These are phyloP conservation scores for Diplocarpon mali DNA, from an alignment of 2,329 filamentous ascomycete species.

Conservation along the genomic window DNA sequence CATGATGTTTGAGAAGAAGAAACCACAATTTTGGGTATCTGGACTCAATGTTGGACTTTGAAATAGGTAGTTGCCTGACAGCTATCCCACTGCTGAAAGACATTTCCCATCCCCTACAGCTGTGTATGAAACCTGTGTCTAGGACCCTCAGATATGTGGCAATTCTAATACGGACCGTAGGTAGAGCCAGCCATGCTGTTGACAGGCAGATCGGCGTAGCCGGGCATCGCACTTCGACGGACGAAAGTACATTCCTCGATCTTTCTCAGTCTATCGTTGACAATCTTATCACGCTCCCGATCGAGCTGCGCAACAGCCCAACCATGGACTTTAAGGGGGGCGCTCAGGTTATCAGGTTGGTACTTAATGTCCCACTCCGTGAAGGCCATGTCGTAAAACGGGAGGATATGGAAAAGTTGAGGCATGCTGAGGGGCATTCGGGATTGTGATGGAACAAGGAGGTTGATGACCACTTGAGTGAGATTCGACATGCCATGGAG, in stretches of 20 bases:
- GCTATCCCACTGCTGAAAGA: too few relatives aligned
- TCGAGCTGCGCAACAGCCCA: constrained; percentile 5
- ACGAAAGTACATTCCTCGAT: constrained; percentile 3
- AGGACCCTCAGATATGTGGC: too few relatives aligned
- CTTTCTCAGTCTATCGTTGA: constrained; percentile 1
- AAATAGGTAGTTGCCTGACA: too few relatives aligned
- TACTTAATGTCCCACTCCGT: constrained; percentile 17
- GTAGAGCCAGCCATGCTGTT: not conserved
- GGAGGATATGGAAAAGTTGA: constrained; percentile 16
- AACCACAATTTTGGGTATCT: too few relatives aligned
- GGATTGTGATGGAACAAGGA: constrained; percentile 1
- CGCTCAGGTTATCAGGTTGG: constrained; percentile 10
- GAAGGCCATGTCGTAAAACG: constrained; percentile 21
- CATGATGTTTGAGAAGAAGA: too few relatives aligned
- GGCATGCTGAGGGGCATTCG: constrained; percentile 5
- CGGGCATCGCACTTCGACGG: constrained; percentile 2
- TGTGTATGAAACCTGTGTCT: too few relatives aligned
- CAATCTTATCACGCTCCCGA: constrained; percentile 4
- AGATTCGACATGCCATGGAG: constrained; percentile 2
- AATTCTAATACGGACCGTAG: not conserved
- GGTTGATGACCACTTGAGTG: not conserved
- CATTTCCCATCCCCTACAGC: too few relatives aligned
- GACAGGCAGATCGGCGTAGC: not conserved
- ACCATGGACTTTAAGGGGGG: not conserved
- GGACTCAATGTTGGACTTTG: too few relatives aligned